These are phyloP conservation scores for Neonothopanus nambi DNA, from an alignment of 1,284 basidiomycete genomes.

Conservation along the genomic window DNA sequence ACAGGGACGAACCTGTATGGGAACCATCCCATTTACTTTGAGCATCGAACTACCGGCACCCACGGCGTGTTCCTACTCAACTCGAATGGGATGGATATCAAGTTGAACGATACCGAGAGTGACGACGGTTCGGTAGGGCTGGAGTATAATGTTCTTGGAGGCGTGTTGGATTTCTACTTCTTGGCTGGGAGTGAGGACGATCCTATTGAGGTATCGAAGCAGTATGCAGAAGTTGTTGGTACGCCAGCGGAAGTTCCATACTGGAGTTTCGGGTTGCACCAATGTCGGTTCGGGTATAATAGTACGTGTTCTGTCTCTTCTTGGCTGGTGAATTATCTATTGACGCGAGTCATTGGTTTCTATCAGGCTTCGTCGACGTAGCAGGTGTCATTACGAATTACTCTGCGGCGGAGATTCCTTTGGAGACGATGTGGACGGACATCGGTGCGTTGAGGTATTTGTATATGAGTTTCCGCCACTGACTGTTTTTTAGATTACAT, in stretches of 20 bases:
- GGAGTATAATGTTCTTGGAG: conserved; percentile 74
- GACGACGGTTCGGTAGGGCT: conserved; percentile 40
- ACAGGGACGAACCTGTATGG: conserved; percentile 63
- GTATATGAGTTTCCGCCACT: too few relatives aligned
- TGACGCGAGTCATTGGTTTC: neutral
- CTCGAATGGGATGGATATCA: conserved; percentile 76
- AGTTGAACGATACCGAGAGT: conserved; percentile 46
- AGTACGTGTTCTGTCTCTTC: conserved; percentile 34
- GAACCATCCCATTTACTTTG: conserved; percentile 70
- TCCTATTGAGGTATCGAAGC: conserved; percentile 59
- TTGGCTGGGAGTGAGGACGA: conserved; percentile 64
- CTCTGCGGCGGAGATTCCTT: conserved; percentile 58
- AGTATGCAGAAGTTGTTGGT: conserved; percentile 67
- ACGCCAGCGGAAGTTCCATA: conserved; percentile 68
- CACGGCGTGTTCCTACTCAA: conserved; percentile 71
- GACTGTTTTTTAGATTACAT: too few relatives aligned
- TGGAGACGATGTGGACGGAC: conserved; percentile 79
- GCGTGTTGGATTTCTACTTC: conserved; percentile 76
- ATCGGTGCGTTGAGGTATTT: conserved; percentile 63
- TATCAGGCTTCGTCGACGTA: conserved; percentile 60
- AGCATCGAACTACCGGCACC: conserved; percentile 62
- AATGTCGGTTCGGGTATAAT: conserved; percentile 69
- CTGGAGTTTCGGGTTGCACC: conserved; percentile 71
- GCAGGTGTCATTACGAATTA: conserved; percentile 63
- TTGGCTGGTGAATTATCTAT: neutral